Conservation (phyloP, 1,284 basidiomycete species). For the Ceratobasidium sp. region DNA sequence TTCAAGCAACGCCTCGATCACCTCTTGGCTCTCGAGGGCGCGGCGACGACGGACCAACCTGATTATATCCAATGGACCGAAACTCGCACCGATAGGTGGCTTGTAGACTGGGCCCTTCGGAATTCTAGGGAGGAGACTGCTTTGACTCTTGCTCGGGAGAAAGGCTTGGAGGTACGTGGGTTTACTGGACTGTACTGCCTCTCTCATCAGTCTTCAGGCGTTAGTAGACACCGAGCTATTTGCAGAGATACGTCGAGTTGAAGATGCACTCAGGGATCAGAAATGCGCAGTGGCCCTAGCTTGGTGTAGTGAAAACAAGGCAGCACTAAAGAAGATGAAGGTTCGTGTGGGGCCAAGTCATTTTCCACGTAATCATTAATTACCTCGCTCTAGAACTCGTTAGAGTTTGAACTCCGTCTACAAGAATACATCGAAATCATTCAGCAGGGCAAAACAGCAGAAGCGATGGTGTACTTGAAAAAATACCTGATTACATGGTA, state of each 20-base stretch:
- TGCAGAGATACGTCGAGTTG: slow-evolving; percentile 86
- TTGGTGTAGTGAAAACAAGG: slow-evolving; percentile 98
- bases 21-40: slow-evolving; percentile 69
- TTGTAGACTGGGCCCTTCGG: slow-evolving; percentile 92
- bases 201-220: slow-evolving; percentile 61
- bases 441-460: slow-evolving; percentile 71
- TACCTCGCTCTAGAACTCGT: slow-evolving; percentile 73
- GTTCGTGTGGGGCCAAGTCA: slow-evolving; percentile 59
- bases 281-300: slow-evolving; percentile 89
- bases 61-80: slow-evolving; percentile 82
- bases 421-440: slow-evolving; percentile 97
- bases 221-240: slow-evolving; percentile 94
- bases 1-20: slow-evolving; percentile 80
- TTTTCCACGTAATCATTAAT: slow-evolving; percentile 5
- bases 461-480: slow-evolving; percentile 87
- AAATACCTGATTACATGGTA: slow-evolving; percentile 89
- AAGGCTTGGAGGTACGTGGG: slow-evolving; percentile 73
- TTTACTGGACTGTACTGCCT: slow-evolving; percentile 10
- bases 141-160: slow-evolving; percentile 74
- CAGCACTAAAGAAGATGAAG: slow-evolving; percentile 90
- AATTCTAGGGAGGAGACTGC: slow-evolving; percentile 79
- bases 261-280: slow-evolving; percentile 78
- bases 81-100: slow-evolving; percentile 86
- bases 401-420: slow-evolving; percentile 95
- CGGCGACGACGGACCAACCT: slow-evolving; percentile 65